phyloP scores from a whole-genome alignment of 257 asterid species.

The Scutellaria baicalensis region DNA sequence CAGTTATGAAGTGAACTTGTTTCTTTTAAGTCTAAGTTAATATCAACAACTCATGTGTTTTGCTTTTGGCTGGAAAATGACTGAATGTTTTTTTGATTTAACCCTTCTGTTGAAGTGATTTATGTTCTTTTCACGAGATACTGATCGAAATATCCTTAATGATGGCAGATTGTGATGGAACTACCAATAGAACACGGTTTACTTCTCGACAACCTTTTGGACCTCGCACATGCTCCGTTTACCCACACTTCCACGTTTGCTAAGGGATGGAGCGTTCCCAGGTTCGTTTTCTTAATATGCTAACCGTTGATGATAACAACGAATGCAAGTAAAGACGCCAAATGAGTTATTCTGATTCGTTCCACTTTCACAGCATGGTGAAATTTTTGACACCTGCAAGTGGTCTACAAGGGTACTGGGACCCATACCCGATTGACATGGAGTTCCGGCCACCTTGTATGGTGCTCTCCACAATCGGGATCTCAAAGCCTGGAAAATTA shows the following conservation, averaged over 20 bases:
- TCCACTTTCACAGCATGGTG: background rate
- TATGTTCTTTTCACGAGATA: background rate
- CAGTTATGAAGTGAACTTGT: too few species aligned
- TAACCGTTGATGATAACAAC: background rate
- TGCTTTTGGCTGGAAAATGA: background rate
- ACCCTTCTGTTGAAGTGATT: too few species aligned
- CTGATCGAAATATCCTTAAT: background rate
- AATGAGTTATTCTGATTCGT: background rate
- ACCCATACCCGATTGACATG: slow-evolving; percentile 95
- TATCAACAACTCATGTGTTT: background rate
- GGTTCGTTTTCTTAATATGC: slow-evolving; percentile 18
- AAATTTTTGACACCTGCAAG: slow-evolving; percentile 53
- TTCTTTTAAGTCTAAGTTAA: too few species aligned
- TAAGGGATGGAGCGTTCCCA: slow-evolving; percentile 84
- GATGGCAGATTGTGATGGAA: slow-evolving; percentile 81
- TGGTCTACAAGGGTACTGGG: slow-evolving; percentile 94
- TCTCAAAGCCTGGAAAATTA: slow-evolving; percentile 82
- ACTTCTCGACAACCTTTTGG: slow-evolving; percentile 73
- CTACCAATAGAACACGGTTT: slow-evolving; percentile 91
- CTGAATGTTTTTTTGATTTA: too few species aligned
- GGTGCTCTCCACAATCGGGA: slow-evolving; percentile 88
- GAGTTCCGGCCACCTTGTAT: slow-evolving; percentile 90
- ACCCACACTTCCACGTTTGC: slow-evolving; percentile 81
- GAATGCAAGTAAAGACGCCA: background rate
- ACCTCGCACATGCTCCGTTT: slow-evolving; percentile 71